phyloP scores from a whole-genome alignment of 495 filamentous ascomycete species.

The Chlorociboria aeruginascens region DNA sequence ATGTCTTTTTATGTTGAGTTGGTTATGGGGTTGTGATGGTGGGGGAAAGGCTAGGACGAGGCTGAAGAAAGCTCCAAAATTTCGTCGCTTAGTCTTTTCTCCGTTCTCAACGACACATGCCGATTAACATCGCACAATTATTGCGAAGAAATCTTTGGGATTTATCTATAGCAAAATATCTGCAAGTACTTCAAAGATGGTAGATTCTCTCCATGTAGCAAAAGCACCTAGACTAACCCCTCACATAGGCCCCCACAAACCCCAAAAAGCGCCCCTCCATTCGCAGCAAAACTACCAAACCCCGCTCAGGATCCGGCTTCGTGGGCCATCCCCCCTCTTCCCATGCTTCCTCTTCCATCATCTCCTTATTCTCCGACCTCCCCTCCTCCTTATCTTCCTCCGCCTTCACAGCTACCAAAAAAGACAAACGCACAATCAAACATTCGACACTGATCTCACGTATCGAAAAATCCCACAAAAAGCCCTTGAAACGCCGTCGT shows the following conservation, averaged over 20 bases:
- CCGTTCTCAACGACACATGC: neutral
- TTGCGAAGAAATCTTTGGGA: neutral
- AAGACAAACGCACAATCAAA: conserved; percentile 66
- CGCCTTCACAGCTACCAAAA: conserved; percentile 53
- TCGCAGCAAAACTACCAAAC: conserved; percentile 26
- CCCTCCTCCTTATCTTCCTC: conserved; percentile 28
- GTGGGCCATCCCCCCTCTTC: conserved; percentile 4
- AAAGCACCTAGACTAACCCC: neutral
- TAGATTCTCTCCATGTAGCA: no score
- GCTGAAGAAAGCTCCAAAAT: neutral
- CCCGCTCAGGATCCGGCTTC: conserved; percentile 15
- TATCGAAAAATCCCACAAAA: conserved; percentile 48
- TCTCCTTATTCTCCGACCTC: conserved; percentile 24
- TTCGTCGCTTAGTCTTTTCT: neutral
- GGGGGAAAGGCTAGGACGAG: neutral
- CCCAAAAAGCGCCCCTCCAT: conserved; percentile 33
- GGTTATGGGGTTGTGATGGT: neutral
- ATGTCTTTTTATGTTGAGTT: conserved; percentile 6
- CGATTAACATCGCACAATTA: neutral
- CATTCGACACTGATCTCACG: conserved; percentile 62
- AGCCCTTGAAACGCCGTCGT: conserved; percentile 45
- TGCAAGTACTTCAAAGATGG: no score
- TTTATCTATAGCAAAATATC: no score
- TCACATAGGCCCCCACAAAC: conserved; percentile 27
- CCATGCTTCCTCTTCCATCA: conserved; percentile 1